Conservation (phyloP, 352 stramenopile species). For the Nothophytophthora sp. region DNA sequence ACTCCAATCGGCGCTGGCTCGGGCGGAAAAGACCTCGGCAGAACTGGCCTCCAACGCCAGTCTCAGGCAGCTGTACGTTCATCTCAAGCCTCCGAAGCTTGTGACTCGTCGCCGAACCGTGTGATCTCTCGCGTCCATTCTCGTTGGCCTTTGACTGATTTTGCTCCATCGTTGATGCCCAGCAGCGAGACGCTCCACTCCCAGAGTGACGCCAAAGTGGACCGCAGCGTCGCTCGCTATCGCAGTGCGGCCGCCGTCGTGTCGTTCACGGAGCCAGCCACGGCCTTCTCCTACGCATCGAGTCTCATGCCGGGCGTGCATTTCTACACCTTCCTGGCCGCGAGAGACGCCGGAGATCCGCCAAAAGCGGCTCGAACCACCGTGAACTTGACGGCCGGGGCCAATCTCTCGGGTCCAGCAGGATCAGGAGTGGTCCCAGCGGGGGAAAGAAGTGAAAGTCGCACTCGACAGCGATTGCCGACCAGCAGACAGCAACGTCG, state of each 20-base stretch:
- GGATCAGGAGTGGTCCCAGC: no score
- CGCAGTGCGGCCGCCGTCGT: slow-evolving; percentile 51
- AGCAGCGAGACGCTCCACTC: slow-evolving; percentile 13
- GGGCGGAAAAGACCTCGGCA: slow-evolving; percentile 39
- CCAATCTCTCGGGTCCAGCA: no score
- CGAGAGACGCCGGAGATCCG: slow-evolving; percentile 35
- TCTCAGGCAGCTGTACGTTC: slow-evolving; percentile 24
- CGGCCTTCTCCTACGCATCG: slow-evolving; percentile 50
- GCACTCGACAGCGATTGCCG: neutral
- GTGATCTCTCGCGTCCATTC: neutral
- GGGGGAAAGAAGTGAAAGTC: no score
- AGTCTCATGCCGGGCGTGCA: slow-evolving; percentile 81
- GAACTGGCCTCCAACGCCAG: slow-evolving; percentile 27
- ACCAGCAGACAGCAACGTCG: slow-evolving; percentile 12
- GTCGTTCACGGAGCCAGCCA: slow-evolving; percentile 57
- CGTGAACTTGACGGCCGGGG: no score
- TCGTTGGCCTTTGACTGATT: no score
- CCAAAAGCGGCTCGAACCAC: neutral
- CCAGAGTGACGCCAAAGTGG: slow-evolving; percentile 1
- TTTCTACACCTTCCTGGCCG: slow-evolving; percentile 79
- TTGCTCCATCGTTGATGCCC: neutral
- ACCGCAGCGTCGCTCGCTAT: slow-evolving; percentile 43
- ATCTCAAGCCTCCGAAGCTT: neutral
- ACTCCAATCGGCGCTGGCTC: slow-evolving; percentile 55
- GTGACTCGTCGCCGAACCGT: neutral